Evolutionary conservation across 768 basidiomycete species (phyloP).

Genomic region (Panellus pusillus): DNA sequence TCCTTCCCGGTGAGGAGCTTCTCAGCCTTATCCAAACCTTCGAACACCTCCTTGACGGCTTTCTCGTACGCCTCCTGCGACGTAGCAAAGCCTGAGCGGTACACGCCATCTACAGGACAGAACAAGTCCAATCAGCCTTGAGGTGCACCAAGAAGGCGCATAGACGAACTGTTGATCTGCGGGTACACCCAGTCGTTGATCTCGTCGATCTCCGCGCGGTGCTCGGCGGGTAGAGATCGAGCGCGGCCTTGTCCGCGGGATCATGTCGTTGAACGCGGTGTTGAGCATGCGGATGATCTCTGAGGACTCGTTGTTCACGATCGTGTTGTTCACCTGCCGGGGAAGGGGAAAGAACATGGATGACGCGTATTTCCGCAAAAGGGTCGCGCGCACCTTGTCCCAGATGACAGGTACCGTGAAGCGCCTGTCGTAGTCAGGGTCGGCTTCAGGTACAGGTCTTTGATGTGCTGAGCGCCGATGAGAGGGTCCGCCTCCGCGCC

Average conservation of each 20-base stretch:
- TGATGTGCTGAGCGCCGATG: constrained; percentile 66
- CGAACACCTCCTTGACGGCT: constrained; percentile 73
- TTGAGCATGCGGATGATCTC: constrained; percentile 97
- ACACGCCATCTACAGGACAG: constrained; percentile 67
- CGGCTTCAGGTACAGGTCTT: constrained; percentile 82
- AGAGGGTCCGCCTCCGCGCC: constrained; percentile 77
- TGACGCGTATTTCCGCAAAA: neutral
- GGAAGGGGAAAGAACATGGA: neutral
- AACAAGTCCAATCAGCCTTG: too few relatives aligned
- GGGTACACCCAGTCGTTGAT: constrained; percentile 88
- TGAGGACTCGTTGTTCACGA: constrained; percentile 95
- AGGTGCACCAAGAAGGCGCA: neutral
- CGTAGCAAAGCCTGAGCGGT: constrained; percentile 86
- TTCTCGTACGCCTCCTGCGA: constrained; percentile 78
- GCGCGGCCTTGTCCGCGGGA: constrained; percentile 55
- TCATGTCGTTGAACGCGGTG: constrained; percentile 70
- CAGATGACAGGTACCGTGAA: constrained; percentile 91
- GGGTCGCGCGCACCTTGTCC: constrained; percentile 68
- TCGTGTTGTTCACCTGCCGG: constrained; percentile 44
- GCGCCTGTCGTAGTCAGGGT: constrained; percentile 70
- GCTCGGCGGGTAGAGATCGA: constrained; percentile 28
- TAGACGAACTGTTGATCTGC: constrained; percentile 71
- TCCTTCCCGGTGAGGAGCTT: constrained; percentile 73
- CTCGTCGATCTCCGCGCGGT: constrained; percentile 75
- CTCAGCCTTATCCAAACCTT: constrained; percentile 80